These are phyloP conservation scores for Tolypocladium album DNA, from an alignment of 2,329 filamentous ascomycete genomes.

Conservation along the genomic window DNA sequence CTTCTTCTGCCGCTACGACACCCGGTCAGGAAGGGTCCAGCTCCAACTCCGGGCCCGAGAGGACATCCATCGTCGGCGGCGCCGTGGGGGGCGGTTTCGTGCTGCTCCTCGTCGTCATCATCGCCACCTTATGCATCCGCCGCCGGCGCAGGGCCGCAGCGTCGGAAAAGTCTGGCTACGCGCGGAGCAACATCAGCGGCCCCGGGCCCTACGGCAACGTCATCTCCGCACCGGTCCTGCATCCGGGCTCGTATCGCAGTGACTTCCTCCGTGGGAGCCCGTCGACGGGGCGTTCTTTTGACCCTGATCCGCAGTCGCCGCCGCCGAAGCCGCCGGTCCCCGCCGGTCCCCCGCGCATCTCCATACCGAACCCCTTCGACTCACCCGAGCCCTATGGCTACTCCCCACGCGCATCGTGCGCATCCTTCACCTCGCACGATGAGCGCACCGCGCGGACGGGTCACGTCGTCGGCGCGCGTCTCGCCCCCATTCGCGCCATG, in stretches of 20 bases:
- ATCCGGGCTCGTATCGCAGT: slow-evolving; percentile 30
- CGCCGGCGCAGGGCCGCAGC: slow-evolving; percentile 11
- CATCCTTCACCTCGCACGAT: slow-evolving; percentile 13
- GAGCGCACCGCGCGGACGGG: slow-evolving; percentile 14
- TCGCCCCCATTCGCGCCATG: slow-evolving; percentile 29
- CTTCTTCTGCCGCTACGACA: slow-evolving; percentile 4
- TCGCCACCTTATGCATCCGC: slow-evolving; percentile 29
- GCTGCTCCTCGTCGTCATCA: slow-evolving; percentile 25
- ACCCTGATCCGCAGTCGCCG: not conserved
- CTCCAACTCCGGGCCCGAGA: slow-evolving; percentile 16
- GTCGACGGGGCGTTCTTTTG: not conserved
- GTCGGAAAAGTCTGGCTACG: slow-evolving; percentile 8
- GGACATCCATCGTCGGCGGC: slow-evolving; percentile 34
- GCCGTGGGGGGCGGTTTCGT: slow-evolving; percentile 34
- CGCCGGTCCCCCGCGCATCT: slow-evolving; percentile 10
- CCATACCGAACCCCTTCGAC: slow-evolving; percentile 25
- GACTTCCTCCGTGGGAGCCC: slow-evolving; percentile 42
- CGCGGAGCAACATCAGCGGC: slow-evolving; percentile 7
- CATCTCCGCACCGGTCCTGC: slow-evolving; percentile 46
- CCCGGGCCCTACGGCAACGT: slow-evolving; percentile 27
- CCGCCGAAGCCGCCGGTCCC: slow-evolving; percentile 2
- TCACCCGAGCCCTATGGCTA: slow-evolving; percentile 17
- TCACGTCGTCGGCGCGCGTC: slow-evolving; percentile 13
- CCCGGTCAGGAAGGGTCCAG: slow-evolving; percentile 3
- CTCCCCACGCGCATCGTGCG: slow-evolving; percentile 8